These are phyloP conservation scores for Cryptosporidium tyzzeri DNA, from an alignment of 169 alveolate genomes.

Conservation along the genomic window DNA sequence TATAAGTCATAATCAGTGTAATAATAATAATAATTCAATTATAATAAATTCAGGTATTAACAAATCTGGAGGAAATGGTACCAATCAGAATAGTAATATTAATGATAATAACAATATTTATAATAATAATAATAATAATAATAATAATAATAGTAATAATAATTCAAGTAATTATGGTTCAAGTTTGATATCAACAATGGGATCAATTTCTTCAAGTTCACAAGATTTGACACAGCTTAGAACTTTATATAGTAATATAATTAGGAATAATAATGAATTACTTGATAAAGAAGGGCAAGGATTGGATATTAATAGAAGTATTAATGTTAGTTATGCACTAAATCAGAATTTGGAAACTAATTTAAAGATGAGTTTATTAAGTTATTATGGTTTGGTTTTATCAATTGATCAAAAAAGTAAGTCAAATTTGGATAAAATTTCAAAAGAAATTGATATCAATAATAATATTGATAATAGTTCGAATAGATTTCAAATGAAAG, in stretches of 20 bases:
- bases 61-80: not conserved
- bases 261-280: conserved; percentile 11
- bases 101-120: too few species aligned
- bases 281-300: conserved; percentile 4
- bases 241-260: conserved; percentile 21
- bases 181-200: not conserved
- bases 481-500: too few species aligned
- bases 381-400: conserved; percentile 40
- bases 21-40: not conserved
- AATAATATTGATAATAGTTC: too few species aligned
- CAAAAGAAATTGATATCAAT: not conserved
- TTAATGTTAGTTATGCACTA: not conserved
- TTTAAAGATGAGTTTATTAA: conserved; percentile 34
- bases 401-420: not conserved
- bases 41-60: not conserved
- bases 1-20: conserved; percentile 36
- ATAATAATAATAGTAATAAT: too few species aligned
- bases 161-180: not conserved
- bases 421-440: not conserved
- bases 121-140: too few species aligned
- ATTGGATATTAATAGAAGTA: conserved; percentile 1
- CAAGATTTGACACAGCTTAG: conserved; percentile 24
- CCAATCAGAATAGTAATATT: too few species aligned
- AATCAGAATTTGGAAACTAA: conserved; percentile 35
- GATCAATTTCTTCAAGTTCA: not conserved